Evolutionary conservation across 768 basidiomycete genomes (phyloP).

Genomic region (Suillus alpinus): DNA sequence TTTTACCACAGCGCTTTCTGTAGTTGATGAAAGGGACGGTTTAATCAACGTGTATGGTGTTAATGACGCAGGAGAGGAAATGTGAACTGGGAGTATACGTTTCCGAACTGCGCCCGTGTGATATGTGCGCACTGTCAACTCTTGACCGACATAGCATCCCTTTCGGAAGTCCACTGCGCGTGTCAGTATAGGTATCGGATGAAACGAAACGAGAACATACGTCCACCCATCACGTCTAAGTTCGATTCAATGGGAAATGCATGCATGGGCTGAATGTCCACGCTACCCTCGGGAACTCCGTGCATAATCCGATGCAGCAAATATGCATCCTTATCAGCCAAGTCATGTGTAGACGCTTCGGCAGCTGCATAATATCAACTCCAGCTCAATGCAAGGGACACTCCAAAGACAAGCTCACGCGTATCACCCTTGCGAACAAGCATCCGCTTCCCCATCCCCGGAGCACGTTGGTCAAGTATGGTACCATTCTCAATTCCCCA

Average conservation of each 20-base stretch:
- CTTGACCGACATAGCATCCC: constrained; percentile 98
- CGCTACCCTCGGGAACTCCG: constrained; percentile 85
- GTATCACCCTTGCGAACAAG: constrained; percentile 65
- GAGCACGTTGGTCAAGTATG: constrained; percentile 63
- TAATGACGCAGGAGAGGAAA: constrained; percentile 38
- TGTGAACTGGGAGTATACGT: constrained; percentile 77
- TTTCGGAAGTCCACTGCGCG: constrained; percentile 88
- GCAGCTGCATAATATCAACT: constrained; percentile 37
- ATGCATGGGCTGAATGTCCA: constrained; percentile 72
- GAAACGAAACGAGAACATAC: constrained; percentile 46
- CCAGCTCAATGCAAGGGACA: background rate
- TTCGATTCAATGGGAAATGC: constrained; percentile 95
- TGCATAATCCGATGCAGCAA: constrained; percentile 72
- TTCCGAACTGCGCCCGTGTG: constrained; percentile 92
- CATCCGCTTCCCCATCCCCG: constrained; percentile 76
- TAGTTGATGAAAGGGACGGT: constrained; percentile 14
- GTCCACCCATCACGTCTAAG: constrained; percentile 90
- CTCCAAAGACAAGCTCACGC: constrained; percentile 53
- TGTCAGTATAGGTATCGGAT: constrained; percentile 1
- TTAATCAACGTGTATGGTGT: constrained; percentile 25
- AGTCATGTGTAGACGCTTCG: constrained; percentile 56
- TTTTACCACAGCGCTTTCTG: constrained; percentile 31
- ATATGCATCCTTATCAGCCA: constrained; percentile 55
- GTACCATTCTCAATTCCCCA: constrained; percentile 57
- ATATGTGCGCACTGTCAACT: constrained; percentile 93